Conservation (phyloP, 441 rosid genomes). For the Francoa sonchifolia region DNA sequence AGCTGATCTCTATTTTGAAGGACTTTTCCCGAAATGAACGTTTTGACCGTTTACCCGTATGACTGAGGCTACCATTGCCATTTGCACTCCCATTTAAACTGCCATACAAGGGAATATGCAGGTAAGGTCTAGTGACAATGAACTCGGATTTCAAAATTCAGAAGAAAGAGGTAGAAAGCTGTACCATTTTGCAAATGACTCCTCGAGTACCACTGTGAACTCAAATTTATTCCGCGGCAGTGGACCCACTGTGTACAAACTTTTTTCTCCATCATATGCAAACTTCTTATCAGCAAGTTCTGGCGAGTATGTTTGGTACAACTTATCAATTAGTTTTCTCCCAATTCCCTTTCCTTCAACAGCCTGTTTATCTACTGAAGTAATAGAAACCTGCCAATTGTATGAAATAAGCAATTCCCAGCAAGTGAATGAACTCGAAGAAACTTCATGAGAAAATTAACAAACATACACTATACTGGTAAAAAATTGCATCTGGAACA, state of each 20-base stretch:
- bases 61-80: slow-evolving; percentile 23
- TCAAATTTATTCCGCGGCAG: slow-evolving; percentile 51
- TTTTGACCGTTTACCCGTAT: slow-evolving; percentile 41
- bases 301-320: slow-evolving; percentile 51
- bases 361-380: slow-evolving; percentile 33
- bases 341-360: slow-evolving; percentile 60
- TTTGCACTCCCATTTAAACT: slow-evolving; percentile 25
- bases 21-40: slow-evolving; percentile 36
- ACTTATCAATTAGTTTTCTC: slow-evolving; percentile 50
- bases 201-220: slow-evolving; percentile 64
- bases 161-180: no score
- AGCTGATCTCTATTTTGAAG: slow-evolving; percentile 47
- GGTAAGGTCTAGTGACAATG: not conserved
- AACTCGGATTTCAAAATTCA: slow-evolving; percentile 9
- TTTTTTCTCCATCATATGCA: slow-evolving; percentile 82
- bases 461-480: slow-evolving; percentile 68
- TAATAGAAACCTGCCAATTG: slow-evolving; percentile 48
- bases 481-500: slow-evolving; percentile 46
- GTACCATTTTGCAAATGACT: slow-evolving; percentile 48
- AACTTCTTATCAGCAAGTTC: slow-evolving; percentile 47
- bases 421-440: slow-evolving; percentile 4
- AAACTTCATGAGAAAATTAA: slow-evolving; percentile 1
- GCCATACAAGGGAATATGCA: slow-evolving; percentile 8
- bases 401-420: slow-evolving; percentile 6
- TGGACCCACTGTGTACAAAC: slow-evolving; percentile 61